A percentile compares a stretch with the other conserved stretches of the same genome.
Conservation (phyloP, 768 basidiomycete genomes). For the Boletus coccyginus region DNA sequence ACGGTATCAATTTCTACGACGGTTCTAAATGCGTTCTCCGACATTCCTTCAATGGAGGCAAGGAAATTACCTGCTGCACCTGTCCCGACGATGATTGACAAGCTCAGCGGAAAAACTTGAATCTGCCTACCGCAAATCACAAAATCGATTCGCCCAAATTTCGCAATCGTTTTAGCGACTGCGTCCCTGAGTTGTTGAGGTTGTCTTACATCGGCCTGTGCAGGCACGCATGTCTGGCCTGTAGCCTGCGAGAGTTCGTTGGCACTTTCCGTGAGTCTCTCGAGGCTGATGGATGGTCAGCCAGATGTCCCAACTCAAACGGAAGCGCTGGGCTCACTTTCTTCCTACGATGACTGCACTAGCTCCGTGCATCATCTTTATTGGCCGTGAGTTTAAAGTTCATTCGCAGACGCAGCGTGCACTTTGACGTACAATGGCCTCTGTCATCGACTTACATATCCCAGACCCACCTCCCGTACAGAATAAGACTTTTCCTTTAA, state of each 20-base stretch:
- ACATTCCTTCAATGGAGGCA: conserved; percentile 77
- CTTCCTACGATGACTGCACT: conserved; percentile 81
- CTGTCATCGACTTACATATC: conserved; percentile 88
- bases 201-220: conserved; percentile 81
- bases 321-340: conserved; percentile 52
- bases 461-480: conserved; percentile 93
- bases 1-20: conserved; percentile 95
- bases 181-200: conserved; percentile 71
- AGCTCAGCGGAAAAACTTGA: background rate
- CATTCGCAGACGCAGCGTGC: background rate
- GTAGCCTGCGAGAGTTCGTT: conserved; percentile 68
- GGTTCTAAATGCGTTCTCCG: conserved; percentile 87
- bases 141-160: conserved; percentile 88
- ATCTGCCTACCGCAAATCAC: conserved; percentile 79
- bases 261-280: conserved; percentile 68
- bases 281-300: conserved; percentile 45
- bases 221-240: conserved; percentile 66
- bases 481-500: conserved; percentile 87
- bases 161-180: conserved; percentile 67
- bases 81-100: conserved; percentile 26
- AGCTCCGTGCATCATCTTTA: conserved; percentile 81
- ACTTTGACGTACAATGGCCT: conserved; percentile 60
- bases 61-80: conserved; percentile 98
- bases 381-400: conserved; percentile 5
- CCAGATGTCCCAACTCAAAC: background rate